Base-by-base conservation (phyloP, 2,329 filamentous ascomycete genomes). In the Pseudocercospora cruenta region DNA sequence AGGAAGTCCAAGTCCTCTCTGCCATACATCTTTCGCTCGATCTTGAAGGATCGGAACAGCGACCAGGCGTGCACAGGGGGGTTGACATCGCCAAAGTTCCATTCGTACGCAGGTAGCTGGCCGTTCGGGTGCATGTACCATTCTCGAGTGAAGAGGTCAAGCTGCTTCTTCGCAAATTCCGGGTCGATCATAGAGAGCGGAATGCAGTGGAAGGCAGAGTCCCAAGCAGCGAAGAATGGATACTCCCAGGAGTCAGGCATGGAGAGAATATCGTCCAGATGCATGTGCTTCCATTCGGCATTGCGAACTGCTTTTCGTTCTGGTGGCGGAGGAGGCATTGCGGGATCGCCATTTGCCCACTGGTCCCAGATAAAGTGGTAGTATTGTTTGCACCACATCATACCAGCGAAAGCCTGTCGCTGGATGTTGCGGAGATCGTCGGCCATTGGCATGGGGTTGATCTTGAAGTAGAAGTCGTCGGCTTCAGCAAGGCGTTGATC, bases 221-320 rank as follows among this genome's bases (percentile, higher is more conserved):
- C 94, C 94, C 94, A 98, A 3, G 94, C 94, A 21, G 94, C 94
- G 78, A 97, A 97, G 83, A 97, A 98, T 0, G 94, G 94, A 74
- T 98, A 98, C 76, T 98, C 94, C 94, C 94, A 98, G 0, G 94
- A 97, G 78, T 98, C 94, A 0, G 94, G 95, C 94, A 98, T 97
- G 0, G 94, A 97, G 36, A 98, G 80, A 68, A 98, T 93, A 77
- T 98, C 94, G 71, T 98, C 95, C 72, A 96, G 88, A 79, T 97
- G 87, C 85, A 98, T 89, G 79, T 98, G 94, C 76, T 91, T 96
- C 95, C 95, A 98, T 69, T 96, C 88, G 43, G 87, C 83, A 76
- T 98, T 98, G 67, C 94, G 89, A 64, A 98, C 86, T 2, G 87
- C 85, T 78, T 95, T 96, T 63, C 94, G 87, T 45, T 87, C 86